Base-by-base conservation (phyloP, 352 stramenopile genomes). In the Phytophthora uliginosa region DNA sequence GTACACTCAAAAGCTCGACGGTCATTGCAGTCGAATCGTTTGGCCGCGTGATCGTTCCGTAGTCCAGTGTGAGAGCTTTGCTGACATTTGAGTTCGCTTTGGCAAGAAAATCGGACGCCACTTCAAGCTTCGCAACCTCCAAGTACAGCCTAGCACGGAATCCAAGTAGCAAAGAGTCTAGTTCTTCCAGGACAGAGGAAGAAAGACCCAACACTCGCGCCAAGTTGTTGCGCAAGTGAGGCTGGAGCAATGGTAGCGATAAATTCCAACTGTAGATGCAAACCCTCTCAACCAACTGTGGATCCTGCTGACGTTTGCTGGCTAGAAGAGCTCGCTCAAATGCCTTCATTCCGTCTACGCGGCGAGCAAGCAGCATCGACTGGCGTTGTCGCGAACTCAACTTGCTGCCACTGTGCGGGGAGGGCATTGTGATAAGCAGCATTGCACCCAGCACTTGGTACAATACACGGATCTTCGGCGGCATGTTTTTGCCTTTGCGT, bases 221-320 rank as follows among this genome's bases (percentile, higher is more conserved):
- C 2, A 98, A 73, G 38, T 97, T 77, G 18, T 62, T 84, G 6
- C 90, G 77, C 18, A 94, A 65, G n/a, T 93, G 77, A 5, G 81
- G 83, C 48, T 97, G 85, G 10, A 98, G 65, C 45, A 98, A 66
- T 22, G 92, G 89, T 2, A 96, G 56, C 8, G 86, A 84, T 22
- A 97, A 50, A 56, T 96, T 98, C 92, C 92, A 98, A 1, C 78
- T 77, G 59, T 87, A 85, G 6, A 97, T 71, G 52, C 92, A 97
- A 13, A 94, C 81, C 31, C 79, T 86, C 59, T 98, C 89, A 10
- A 97, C 64, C 20, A 98, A 67, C 24, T 91, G 83, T 0, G 90
- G 63, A 36, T 97, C 82, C 20, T 88, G 75, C 20, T 96, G 82
- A 0, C 92, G 80, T 63, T 96, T 95, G 48, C 80, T 88, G 0